A percentile compares a stretch with the other conserved stretches of the same genome.
Evolutionary conservation across 164 flowering plant genomes (phyloP).

Genomic region (Houttuynia cordata): DNA sequence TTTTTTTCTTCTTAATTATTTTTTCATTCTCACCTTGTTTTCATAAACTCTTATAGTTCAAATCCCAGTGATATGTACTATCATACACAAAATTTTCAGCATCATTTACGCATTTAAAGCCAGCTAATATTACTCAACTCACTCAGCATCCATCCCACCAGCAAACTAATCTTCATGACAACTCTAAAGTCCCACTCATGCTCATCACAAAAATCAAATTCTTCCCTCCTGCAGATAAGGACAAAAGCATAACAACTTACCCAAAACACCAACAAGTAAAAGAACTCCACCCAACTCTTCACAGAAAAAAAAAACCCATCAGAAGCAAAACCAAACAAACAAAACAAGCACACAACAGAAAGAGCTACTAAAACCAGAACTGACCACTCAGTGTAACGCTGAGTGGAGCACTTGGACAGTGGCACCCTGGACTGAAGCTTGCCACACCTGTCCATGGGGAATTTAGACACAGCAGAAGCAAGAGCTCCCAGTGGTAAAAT

Average conservation of each 20-base stretch:
- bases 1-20: too few species aligned
- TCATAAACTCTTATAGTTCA: too few species aligned
- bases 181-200: too few species aligned
- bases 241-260: neutral
- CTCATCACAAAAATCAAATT: neutral
- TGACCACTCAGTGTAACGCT: slow-evolving; percentile 53
- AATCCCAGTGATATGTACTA: too few species aligned
- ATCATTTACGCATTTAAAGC: too few species aligned
- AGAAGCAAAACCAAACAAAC: neutral
- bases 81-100: too few species aligned
- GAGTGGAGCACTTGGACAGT: slow-evolving; percentile 41
- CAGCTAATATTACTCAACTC: too few species aligned
- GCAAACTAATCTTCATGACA: too few species aligned
- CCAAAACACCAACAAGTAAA: too few species aligned
- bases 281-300: too few species aligned
- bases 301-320: neutral
- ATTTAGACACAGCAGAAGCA: slow-evolving; percentile 2
- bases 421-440: slow-evolving; percentile 22
- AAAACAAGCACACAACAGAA: neutral
- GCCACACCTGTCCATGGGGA: slow-evolving; percentile 30
- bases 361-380: slow-evolving; percentile 1
- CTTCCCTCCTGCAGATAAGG: neutral
- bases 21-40: too few species aligned
- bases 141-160: too few species aligned
- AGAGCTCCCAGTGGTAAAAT: slow-evolving; percentile 2